Evolutionary conservation across 2,329 filamentous ascomycete species (phyloP).

Genomic region (Hypoxylon sp.): DNA sequence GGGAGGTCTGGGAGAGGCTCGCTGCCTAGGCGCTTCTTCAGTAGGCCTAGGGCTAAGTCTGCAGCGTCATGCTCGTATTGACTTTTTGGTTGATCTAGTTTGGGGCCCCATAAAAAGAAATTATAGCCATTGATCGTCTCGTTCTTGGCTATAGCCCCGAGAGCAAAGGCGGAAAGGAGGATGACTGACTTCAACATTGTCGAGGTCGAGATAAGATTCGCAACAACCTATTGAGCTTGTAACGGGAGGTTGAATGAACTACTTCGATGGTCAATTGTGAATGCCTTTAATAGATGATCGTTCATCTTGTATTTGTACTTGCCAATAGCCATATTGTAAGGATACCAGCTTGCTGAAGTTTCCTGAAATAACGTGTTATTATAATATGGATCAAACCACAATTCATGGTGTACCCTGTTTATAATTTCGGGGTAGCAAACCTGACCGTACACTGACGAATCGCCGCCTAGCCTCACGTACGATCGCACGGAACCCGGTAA

Average conservation of each 20-base stretch:
- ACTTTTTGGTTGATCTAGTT: conserved; percentile 28
- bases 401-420: conserved; percentile 16
- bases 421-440: conserved; percentile 12
- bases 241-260: neutral
- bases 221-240: neutral
- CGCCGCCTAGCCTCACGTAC: conserved; percentile 7
- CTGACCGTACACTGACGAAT: conserved; percentile 32
- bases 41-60: conserved; percentile 23
- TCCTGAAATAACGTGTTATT: conserved; percentile 6
- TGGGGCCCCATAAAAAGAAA: conserved; percentile 40
- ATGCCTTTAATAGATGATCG: conserved; percentile 1
- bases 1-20: conserved; percentile 29
- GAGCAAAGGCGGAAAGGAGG: conserved; percentile 24
- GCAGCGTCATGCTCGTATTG: conserved; percentile 41
- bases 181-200: conserved; percentile 31
- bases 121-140: conserved; percentile 40
- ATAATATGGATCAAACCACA: no score
- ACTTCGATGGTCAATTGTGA: neutral
- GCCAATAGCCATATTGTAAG: neutral
- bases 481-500: conserved; percentile 11
- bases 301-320: neutral
- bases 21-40: conserved; percentile 31
- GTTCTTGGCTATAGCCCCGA: conserved; percentile 31
- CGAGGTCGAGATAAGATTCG: neutral
- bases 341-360: neutral